Conservation (phyloP, 1,139 yeast genomes). For the Debaryomyces robertsiae region DNA sequence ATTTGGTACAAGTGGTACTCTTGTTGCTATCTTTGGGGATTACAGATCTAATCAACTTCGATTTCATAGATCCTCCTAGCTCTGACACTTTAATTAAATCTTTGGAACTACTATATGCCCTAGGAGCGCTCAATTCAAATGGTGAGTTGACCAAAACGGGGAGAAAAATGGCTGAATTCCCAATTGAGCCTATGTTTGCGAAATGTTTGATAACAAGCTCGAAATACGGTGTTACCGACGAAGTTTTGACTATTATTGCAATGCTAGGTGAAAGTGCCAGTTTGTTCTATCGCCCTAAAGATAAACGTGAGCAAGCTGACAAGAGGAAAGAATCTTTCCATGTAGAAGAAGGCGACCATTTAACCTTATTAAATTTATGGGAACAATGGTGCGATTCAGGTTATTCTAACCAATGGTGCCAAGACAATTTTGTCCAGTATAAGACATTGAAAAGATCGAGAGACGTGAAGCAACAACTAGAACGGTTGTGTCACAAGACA, state of each 20-base stretch:
- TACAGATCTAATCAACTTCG: conserved; percentile 77
- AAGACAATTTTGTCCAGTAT: conserved; percentile 78
- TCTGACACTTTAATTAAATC: conserved; percentile 72
- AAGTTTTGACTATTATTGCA: conserved; percentile 70
- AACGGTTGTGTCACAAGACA: conserved; percentile 59
- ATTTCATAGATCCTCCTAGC: conserved; percentile 86
- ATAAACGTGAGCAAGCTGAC: conserved; percentile 66
- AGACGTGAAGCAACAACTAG: conserved; percentile 73
- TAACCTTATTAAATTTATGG: conserved; percentile 73
- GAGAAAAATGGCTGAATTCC: conserved; percentile 87
- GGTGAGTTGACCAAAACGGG: conserved; percentile 83
- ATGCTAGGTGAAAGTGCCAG: conserved; percentile 83
- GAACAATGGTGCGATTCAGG: conserved; percentile 74
- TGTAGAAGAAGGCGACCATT: conserved; percentile 67
- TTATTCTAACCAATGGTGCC: conserved; percentile 81
- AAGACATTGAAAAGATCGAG: conserved; percentile 70
- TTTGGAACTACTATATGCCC: conserved; percentile 73
- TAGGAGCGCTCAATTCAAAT: conserved; percentile 83
- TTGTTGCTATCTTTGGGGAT: conserved; percentile 79
- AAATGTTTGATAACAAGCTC: conserved; percentile 70
- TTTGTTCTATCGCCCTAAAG: conserved; percentile 74
- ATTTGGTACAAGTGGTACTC: conserved; percentile 73
- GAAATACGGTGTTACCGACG: conserved; percentile 59
- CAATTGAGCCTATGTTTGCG: conserved; percentile 88
- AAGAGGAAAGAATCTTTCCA: conserved; percentile 57